Evolutionary conservation across 2,329 filamentous ascomycete genomes (phyloP).

Genomic region (Fusarium bactridioides): DNA sequence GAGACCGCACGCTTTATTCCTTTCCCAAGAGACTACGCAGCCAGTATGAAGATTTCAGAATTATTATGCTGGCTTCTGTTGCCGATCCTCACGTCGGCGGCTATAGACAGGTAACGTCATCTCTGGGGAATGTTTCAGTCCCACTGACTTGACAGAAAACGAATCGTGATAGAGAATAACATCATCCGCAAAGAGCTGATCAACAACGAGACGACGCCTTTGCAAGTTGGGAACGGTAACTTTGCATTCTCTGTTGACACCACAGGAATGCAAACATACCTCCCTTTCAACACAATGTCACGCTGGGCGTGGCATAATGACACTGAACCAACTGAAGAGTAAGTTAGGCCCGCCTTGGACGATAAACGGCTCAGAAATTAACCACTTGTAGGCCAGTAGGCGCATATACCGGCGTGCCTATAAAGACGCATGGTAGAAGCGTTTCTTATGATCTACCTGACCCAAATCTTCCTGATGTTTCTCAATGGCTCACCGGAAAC

Average conservation of each 20-base stretch:
- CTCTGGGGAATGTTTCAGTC: not conserved
- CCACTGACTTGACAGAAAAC: conserved; percentile 17
- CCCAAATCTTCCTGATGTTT: conserved; percentile 46
- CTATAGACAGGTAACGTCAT: not conserved
- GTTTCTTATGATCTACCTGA: conserved; percentile 51
- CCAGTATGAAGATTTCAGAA: not conserved
- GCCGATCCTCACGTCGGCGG: not conserved
- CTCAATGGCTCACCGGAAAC: conserved; percentile 62
- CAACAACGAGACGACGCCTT: conserved; percentile 53
- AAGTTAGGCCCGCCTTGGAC: not conserved
- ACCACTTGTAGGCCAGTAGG: not conserved
- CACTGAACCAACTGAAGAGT: conserved; percentile 50
- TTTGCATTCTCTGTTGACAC: conserved; percentile 58
- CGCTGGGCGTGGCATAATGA: conserved; percentile 61
- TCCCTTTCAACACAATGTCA: conserved; percentile 56
- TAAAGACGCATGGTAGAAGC: conserved; percentile 48
- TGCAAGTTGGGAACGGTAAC: conserved; percentile 60
- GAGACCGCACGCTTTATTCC: too few relatives aligned
- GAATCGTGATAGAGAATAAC: conserved; percentile 33
- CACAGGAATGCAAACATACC: conserved; percentile 55
- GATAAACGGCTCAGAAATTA: not conserved
- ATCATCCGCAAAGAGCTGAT: conserved; percentile 36
- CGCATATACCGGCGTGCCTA: conserved; percentile 46
- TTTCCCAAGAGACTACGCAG: not conserved
- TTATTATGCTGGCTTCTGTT: not conserved